These are phyloP conservation scores for Pseudozyma hubeiensis DNA, from an alignment of 1,284 basidiomycete genomes.

Conservation along the genomic window DNA sequence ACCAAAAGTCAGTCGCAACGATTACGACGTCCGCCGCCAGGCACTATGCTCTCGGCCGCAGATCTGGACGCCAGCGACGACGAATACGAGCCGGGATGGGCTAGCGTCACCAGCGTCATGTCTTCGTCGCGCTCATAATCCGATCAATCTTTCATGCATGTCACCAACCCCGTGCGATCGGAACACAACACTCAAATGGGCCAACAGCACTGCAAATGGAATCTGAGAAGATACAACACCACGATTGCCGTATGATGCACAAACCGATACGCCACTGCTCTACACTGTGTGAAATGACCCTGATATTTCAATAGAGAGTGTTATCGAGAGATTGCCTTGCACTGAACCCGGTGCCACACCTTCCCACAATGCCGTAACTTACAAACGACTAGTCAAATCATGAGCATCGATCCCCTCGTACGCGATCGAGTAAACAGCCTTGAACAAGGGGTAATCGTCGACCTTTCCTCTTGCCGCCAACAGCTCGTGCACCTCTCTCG, in stretches of 20 bases:
- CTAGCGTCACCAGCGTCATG: conserved; percentile 57
- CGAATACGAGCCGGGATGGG: conserved; percentile 64
- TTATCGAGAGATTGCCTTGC: no score
- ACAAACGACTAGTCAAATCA: conserved; percentile 68
- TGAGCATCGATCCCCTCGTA: conserved; percentile 68
- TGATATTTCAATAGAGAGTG: background rate
- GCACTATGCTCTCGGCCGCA: conserved; percentile 54
- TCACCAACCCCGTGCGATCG: background rate
- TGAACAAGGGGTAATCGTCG: conserved; percentile 73
- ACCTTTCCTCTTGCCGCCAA: conserved; percentile 71
- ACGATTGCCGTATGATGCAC: background rate
- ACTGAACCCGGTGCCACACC: no score
- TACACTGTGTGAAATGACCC: background rate
- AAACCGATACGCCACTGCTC: no score
- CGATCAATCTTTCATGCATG: background rate
- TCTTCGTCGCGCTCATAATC: conserved; percentile 42
- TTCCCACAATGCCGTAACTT: background rate
- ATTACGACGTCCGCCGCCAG: conserved; percentile 56
- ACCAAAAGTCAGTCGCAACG: conserved; percentile 55
- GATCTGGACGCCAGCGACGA: conserved; percentile 65
- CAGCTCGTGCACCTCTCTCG: conserved; percentile 72
- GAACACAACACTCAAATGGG: no score
- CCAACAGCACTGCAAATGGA: no score
- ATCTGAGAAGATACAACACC: no score
- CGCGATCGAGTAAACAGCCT: conserved; percentile 69